Conservation (phyloP, 2,329 filamentous ascomycete genomes). For the Boeremia exigua region DNA sequence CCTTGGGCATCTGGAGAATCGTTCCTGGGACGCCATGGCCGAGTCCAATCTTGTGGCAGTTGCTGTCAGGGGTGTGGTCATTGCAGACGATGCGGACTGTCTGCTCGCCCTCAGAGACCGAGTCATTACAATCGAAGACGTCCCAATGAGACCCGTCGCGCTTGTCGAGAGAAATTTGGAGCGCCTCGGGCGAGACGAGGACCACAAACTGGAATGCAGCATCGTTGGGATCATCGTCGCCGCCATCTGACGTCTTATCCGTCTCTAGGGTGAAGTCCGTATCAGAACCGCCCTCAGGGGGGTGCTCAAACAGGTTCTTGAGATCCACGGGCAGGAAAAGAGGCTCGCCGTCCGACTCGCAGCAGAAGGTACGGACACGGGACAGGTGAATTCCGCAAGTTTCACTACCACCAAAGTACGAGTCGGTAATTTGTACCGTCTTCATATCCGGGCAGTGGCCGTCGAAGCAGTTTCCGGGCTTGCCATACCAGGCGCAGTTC, state of each 20-base stretch:
- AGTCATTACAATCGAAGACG: neutral
- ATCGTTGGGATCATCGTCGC: neutral
- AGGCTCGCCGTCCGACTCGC: neutral
- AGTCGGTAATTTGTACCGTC: neutral
- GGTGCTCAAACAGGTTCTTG: constrained; percentile 1
- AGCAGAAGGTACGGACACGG: neutral
- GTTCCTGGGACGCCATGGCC: neutral
- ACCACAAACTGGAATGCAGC: neutral
- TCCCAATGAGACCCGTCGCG: constrained; percentile 5
- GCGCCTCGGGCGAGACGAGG: neutral
- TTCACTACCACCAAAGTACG: neutral
- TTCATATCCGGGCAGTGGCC: neutral
- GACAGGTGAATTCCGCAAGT: neutral
- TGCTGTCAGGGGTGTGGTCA: neutral
- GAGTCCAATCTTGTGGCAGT: constrained; percentile 1
- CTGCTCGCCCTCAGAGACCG: neutral
- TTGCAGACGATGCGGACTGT: neutral
- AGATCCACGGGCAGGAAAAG: constrained; percentile 1
- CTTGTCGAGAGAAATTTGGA: constrained; percentile 2
- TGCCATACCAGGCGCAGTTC: constrained; percentile 3
- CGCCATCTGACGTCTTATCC: neutral
- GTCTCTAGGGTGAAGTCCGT: constrained; percentile 2
- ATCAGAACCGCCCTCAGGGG: neutral
- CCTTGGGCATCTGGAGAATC: neutral
- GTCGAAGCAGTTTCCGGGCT: constrained; percentile 2